A percentile compares a stretch with the other conserved stretches of the same genome.
Conservation (phyloP, 352 stramenopile genomes). For the Phytopythium montanum region DNA sequence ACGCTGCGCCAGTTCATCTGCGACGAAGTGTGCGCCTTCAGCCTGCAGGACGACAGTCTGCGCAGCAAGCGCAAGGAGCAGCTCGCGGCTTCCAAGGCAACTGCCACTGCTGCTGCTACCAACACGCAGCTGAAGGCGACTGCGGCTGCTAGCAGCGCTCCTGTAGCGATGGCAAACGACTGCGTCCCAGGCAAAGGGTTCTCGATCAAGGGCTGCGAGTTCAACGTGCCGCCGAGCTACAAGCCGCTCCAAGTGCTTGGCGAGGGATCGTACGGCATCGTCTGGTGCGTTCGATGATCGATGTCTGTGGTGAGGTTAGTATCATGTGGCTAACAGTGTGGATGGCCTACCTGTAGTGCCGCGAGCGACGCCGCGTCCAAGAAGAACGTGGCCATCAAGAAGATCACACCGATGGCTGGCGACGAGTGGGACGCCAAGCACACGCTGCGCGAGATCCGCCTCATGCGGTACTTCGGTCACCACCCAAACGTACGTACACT, state of each 20-base stretch:
- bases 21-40: conserved; percentile 69
- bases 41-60: conserved; percentile 21
- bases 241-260: conserved; percentile 83
- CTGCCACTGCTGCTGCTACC: conserved; percentile 1
- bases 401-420: conserved; percentile 90
- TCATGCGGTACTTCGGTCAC: conserved; percentile 88
- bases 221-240: conserved; percentile 82
- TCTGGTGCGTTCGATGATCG: conserved; percentile 45
- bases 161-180: conserved; percentile 35
- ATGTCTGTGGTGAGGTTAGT: background rate
- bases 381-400: conserved; percentile 90
- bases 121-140: background rate
- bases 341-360: conserved; percentile 26
- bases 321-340: conserved; percentile 11
- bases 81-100: conserved; percentile 8
- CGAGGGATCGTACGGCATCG: conserved; percentile 92
- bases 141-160: background rate
- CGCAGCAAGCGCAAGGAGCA: conserved; percentile 24
- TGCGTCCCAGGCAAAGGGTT: conserved; percentile 57
- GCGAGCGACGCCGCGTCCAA: conserved; percentile 71
- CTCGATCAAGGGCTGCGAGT: conserved; percentile 79
- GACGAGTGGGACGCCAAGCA: conserved; percentile 90
- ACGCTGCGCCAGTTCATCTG: conserved; percentile 79
- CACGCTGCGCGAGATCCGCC: conserved; percentile 87
- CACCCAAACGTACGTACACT: conserved; percentile 82